A percentile compares a stretch with the other conserved stretches of the same genome.
Evolutionary conservation across 352 stramenopile species (phyloP).

Genomic region (Globisporangium polare): DNA sequence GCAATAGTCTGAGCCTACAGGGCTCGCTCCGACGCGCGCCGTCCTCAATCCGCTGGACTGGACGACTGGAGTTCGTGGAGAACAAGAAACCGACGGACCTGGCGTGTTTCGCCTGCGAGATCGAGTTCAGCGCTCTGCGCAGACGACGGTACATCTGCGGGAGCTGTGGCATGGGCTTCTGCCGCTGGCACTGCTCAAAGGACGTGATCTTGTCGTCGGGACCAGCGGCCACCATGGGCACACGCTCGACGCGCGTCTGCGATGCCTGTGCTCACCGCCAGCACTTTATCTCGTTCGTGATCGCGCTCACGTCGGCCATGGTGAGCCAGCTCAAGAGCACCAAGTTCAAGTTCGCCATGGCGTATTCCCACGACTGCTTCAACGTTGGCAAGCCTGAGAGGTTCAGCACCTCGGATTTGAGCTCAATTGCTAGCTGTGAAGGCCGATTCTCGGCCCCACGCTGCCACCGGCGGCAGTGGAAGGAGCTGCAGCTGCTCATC

Average conservation of each 20-base stretch:
- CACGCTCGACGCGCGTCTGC: conserved; percentile 17
- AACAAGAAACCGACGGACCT: conserved; percentile 3
- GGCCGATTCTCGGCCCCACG: conserved; percentile 1
- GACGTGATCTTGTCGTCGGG: conserved; percentile 10
- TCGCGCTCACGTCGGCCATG: conserved; percentile 20
- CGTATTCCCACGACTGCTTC: conserved; percentile 10
- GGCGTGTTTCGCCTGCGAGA: conserved; percentile 20
- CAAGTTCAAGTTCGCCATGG: neutral
- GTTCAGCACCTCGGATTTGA: neutral
- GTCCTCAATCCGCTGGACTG: neutral
- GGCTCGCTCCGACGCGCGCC: conserved; percentile 7
- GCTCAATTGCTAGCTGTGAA: neutral
- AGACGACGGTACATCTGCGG: conserved; percentile 17
- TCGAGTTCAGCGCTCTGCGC: conserved; percentile 20
- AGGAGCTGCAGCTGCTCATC: conserved; percentile 25
- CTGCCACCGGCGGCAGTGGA: conserved; percentile 13
- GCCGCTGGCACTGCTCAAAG: conserved; percentile 25
- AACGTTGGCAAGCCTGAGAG: neutral
- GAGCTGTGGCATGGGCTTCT: conserved; percentile 26
- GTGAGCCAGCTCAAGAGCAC: neutral
- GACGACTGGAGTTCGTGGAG: conserved; percentile 5
- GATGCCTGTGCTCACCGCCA: conserved; percentile 24
- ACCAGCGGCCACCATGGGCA: neutral
- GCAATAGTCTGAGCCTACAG: neutral
- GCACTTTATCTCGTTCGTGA: conserved; percentile 28